Base-by-base conservation (phyloP, 495 filamentous ascomycete genomes). In the Penicillium waksmanii region DNA sequence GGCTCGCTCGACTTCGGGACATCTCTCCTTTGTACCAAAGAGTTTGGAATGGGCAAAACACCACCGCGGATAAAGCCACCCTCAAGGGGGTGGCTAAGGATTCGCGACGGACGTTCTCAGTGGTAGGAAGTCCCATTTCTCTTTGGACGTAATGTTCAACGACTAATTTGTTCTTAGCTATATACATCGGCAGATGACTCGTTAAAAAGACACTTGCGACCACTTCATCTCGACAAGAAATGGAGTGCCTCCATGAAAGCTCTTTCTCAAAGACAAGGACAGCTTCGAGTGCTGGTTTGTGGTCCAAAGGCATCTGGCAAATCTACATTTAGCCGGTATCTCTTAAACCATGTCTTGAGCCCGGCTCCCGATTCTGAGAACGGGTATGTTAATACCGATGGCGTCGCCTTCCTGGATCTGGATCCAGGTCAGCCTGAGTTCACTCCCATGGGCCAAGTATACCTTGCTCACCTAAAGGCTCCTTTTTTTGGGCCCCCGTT, bases 371-470 rank as follows among this genome's bases (percentile, higher is more conserved):
- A 77, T 35, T 63, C 67, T 6, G 74, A 74, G 43, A 69, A 68
- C 8, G 66, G 67, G 38, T 66, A 69, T 59, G 62, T 49, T 33
- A 76, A 73, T 49, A 68, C 71, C 27, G 71, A 79, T 47, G 74
- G 71, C 5, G 82, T 91, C 9, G 83, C 82, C 49, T 82, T 91
- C 44, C 81, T 97, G 7, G 93, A 97, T 65, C 74, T 96, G 5
- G 92, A 97, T 64, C 89, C 91, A 2, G 89, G 88, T 2, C 90
- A 93, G 68, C 90, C 92, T 13, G 92, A 96, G 66, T 95, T 88
- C 63, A 86, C 85, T 0, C 82, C 89, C 0, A 88, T 89, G 49
- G 92, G 92, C 8, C 85, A 90, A 27, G 66, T 97, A 12, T 92
- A 90, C 21, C 84, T 97, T 3, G 76, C 87, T 12, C 79, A 85